Percentiles rank a stretch among this genome's conserved stretches.
Conservation (phyloP, 331 rosid species). For the Prunus yedoensis region DNA sequence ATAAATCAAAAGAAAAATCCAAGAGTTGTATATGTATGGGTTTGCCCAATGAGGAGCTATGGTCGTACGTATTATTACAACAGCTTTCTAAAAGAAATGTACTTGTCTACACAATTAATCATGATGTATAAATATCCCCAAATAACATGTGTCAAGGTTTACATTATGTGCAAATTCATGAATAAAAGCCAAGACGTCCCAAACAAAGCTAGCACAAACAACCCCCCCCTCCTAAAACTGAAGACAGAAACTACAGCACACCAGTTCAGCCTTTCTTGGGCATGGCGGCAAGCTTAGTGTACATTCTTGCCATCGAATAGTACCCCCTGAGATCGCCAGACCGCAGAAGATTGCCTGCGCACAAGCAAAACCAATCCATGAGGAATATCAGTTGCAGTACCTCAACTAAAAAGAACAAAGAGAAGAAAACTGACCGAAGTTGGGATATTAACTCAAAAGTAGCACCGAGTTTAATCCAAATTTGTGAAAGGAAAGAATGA, state of each 20-base stretch:
- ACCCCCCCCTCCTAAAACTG: background rate
- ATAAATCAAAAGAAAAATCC: background rate
- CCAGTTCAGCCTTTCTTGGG: slow-evolving; percentile 85
- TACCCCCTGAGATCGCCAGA: slow-evolving; percentile 85
- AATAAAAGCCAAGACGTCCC: background rate
- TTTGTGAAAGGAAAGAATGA: background rate
- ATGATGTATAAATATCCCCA: background rate
- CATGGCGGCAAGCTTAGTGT: slow-evolving; percentile 95
- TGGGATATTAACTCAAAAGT: background rate
- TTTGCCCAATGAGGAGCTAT: background rate
- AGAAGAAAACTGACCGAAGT: background rate
- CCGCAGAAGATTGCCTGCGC: slow-evolving; percentile 85
- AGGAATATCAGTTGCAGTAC: background rate
- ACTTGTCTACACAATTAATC: background rate
- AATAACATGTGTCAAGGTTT: background rate
- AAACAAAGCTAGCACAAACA: background rate
- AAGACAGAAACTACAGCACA: slow-evolving; percentile 11
- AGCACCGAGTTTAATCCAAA: background rate
- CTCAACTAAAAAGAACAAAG: background rate
- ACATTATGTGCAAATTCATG: background rate
- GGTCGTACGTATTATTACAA: background rate
- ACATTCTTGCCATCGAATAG: slow-evolving; percentile 98
- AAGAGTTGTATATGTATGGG: background rate
- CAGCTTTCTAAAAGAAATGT: background rate
- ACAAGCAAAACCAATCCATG: background rate